Base-by-base conservation (phyloP, 2,329 filamentous ascomycete genomes). In the Aureobasidium zeae region DNA sequence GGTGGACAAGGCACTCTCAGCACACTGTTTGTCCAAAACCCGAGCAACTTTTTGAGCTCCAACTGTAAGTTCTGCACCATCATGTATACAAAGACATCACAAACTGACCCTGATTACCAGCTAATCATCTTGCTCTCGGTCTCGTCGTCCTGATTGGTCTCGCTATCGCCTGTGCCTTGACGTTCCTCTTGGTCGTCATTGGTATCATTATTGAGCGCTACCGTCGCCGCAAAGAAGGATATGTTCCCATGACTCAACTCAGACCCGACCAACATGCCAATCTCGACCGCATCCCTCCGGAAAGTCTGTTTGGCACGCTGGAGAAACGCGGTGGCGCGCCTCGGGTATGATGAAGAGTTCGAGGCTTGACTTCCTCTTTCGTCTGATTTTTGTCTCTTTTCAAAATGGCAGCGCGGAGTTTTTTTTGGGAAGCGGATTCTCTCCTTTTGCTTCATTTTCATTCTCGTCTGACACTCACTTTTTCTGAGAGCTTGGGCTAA, bases 61-160 rank as follows among this genome's bases (percentile, higher is more conserved):
- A 63, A 67, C 53, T 62, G 81, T 84, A 71, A 68, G 77, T 72
- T 22, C 25, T 39, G 11, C n/a, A 25, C 15, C 25, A 25, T 25
- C 22, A 25, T n/a, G n/a, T n/a, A n/a, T n/a, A n/a, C n/a, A n/a
- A 11, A 8, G 15, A n/a, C 32, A 6, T 52, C 54, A 24, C 37
- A 39, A 43, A 19, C 46, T 51, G 20, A 22, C 12, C 35, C 1
- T 24, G 2, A 10, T n/a, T n/a, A n/a, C 32, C 47, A 74, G 73
- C 64, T 49, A 66, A 69, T 37, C 71, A 78, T 53, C 70, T 91
- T 54, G 78, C 82, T 9, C 67, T 85, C 32, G 86, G 83, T 34
- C 83, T 86, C 50, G 73, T 93, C 44, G 82, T 93, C 28, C 74
- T 93, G 10, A 89, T 93, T 51, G 79, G 77, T 15, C 76, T 93